Base-by-base conservation (phyloP, 306 rosid species). In the Astragalus membranaceus region DNA sequence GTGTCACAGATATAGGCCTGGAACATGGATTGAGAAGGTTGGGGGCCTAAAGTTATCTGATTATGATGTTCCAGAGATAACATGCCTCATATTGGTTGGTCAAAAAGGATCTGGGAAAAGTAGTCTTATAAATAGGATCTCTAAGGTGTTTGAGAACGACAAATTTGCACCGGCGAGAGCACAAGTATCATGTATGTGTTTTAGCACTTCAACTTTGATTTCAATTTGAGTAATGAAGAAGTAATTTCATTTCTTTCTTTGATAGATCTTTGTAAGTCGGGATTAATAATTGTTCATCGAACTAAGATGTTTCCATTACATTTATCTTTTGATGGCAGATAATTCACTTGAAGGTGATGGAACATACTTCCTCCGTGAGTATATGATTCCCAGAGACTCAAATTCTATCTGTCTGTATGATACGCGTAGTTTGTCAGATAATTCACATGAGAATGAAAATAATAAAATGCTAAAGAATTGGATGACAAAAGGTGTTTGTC, bases 91-190 rank as follows among this genome's bases (percentile, higher is more conserved):
- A 60, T 82, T 93, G 83, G 73, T 90, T 51, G 98, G 98, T 82
- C 98, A 89, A 14, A 88, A 74, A 44, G 87, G 89, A 75, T 88
- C 98, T 6, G 98, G 97, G 61, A 93, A 90, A 79, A 90, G 96
- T 86, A 82, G 97, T 76, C 94, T 93, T 75, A 68, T 93, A 59
- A 93, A 93, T 67, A 84, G 84, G 81, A 93, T 93, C 58, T 87
- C 94, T 42, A 81, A 62, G 81, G 85, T 83, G 76, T 67, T 93
- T 59, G 97, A 90, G 43, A 78, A 79, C 64, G 97, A 84, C 79
- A 78, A 79, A 77, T 88, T 78, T 49, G 79, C 79, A 32, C 75
- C 92, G 1, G 87, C 71, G 13, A 88, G 98, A 82, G 96, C 97
- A 67, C 98, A 93, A 87, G 89, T 88, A 33, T 85, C 98, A 83